Conservation (phyloP, 371 early-diverging fungal species). For the Chytridium lagenaria region DNA sequence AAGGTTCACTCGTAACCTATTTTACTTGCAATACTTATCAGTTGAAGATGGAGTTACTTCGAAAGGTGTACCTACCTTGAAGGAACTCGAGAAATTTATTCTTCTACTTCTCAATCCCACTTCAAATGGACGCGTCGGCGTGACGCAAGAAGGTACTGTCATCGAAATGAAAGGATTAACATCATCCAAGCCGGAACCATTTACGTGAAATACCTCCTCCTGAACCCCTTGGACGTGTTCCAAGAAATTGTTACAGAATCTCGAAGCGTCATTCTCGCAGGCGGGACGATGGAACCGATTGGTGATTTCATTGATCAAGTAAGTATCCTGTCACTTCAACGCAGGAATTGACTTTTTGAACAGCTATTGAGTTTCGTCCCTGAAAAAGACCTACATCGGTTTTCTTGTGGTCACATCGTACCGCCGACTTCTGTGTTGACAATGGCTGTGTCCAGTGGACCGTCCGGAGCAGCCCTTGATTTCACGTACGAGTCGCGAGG, state of each 20-base stretch:
- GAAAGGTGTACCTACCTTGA: conserved; percentile 30
- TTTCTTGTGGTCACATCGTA: conserved; percentile 83
- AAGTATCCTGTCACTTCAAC: conserved; percentile 4
- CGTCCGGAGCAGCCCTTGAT: conserved; percentile 66
- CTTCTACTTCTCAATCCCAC: conserved; percentile 59
- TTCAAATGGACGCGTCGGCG: conserved; percentile 73
- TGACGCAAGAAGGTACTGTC: conserved; percentile 30
- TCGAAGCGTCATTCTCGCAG: conserved; percentile 85
- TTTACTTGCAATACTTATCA: neutral
- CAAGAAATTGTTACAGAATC: conserved; percentile 80
- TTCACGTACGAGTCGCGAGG: conserved; percentile 74
- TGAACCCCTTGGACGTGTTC: conserved; percentile 87
- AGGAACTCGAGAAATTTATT: conserved; percentile 36
- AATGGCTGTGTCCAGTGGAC: conserved; percentile 67
- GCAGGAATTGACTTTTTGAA: neutral
- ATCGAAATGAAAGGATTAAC: neutral
- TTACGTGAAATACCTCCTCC: conserved; percentile 63
- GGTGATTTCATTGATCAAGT: conserved; percentile 46
- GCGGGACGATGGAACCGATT: conserved; percentile 97
- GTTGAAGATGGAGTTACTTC: neutral
- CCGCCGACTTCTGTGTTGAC: conserved; percentile 70
- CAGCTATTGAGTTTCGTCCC: conserved; percentile 63
- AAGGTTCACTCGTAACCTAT: conserved; percentile 4
- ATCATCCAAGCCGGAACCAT: neutral
- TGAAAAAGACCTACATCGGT: conserved; percentile 57